These are phyloP conservation scores for Microbotryomycetes sp. DNA, from an alignment of 1,284 basidiomycete genomes.

Conservation along the genomic window DNA sequence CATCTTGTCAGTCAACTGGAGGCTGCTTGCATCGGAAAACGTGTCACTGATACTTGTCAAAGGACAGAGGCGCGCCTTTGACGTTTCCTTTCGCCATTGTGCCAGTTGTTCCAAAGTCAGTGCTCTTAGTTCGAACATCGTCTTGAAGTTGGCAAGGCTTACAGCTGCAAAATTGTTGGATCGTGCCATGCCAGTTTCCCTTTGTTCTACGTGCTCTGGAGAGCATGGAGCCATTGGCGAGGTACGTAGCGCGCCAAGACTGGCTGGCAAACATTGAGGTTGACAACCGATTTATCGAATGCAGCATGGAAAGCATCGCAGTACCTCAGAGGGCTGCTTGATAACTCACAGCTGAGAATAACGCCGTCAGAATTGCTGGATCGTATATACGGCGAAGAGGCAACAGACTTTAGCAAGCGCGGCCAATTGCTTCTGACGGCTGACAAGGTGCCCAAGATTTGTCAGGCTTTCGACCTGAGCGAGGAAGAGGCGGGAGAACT, in stretches of 20 bases:
- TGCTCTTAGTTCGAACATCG: no score
- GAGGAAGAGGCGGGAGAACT: conserved; percentile 44
- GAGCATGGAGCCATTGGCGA: conserved; percentile 47
- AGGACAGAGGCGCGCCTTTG: conserved; percentile 18
- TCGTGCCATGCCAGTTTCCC: not conserved
- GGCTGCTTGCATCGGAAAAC: no score
- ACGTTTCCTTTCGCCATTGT: conserved; percentile 46
- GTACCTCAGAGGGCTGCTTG: conserved; percentile 35
- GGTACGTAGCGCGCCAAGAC: conserved; percentile 43
- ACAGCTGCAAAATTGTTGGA: no score
- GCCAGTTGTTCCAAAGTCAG: conserved; percentile 47
- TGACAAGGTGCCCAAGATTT: conserved; percentile 40
- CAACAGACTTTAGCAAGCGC: no score
- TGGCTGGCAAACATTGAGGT: not conserved
- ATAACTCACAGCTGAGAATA: conserved; percentile 21
- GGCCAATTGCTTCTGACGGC: conserved; percentile 20
- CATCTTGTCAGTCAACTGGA: conserved; percentile 24
- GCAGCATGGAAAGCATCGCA: conserved; percentile 31
- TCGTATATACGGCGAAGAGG: conserved; percentile 6
- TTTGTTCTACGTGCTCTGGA: conserved; percentile 50
- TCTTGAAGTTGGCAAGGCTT: no score
- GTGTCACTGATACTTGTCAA: not conserved
- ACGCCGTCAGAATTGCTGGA: conserved; percentile 16
- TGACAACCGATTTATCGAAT: conserved; percentile 11
- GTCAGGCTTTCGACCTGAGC: conserved; percentile 40